Evolutionary conservation across 805 yeast species (phyloP), one percentile per base, ranked within the genome.

Genomic region (Sungouiozyma intestinalis): DNA sequence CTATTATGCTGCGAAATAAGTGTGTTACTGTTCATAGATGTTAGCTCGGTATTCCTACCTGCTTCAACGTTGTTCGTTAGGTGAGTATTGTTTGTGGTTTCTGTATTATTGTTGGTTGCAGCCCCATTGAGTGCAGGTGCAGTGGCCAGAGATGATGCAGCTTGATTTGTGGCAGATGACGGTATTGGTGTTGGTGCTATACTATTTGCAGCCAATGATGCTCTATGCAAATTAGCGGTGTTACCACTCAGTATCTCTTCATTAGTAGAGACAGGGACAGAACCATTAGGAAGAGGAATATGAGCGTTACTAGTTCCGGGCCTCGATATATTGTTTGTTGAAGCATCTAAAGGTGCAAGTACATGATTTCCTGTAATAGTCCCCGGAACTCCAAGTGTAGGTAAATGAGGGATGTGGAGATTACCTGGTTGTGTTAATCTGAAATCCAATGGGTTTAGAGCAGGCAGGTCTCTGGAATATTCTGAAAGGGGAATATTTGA

Each of bases 401-500:
- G n/a, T n/a, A n/a, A n/a, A n/a, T n/a, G n/a, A n/a, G n/a, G n/a
- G n/a, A n/a, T n/a, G n/a, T n/a, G n/a, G n/a, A n/a, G n/a, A n/a
- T n/a, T n/a, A n/a, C n/a, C n/a, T n/a, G n/a, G n/a, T n/a, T n/a
- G 20, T 7, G 37, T 13, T 35, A 35, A 15, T 17, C n/a, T 36
- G 17, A 5, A 29, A 16, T 18, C 24, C 7, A 18, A 21, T 11
- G n/a, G 15, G 11, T 16, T 14, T 16, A 34, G 4, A 27, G 21
- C 15, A 16, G 40, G 34, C 8, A 21, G 33, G 14, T 34, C 35
- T 27, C 38, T 19, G 11, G 19, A 29, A 17, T 34, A 40, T 14
- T 20, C 32, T 14, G 49, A 40, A 27, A 46, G 40, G 18, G 49
- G 49, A 20, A 37, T 32, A 40, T 46, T 46, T n/a, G 45, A 42